Evolutionary conservation across 2,329 filamentous ascomycete species (phyloP).

Genomic region (Aspergillus intermedius): DNA sequence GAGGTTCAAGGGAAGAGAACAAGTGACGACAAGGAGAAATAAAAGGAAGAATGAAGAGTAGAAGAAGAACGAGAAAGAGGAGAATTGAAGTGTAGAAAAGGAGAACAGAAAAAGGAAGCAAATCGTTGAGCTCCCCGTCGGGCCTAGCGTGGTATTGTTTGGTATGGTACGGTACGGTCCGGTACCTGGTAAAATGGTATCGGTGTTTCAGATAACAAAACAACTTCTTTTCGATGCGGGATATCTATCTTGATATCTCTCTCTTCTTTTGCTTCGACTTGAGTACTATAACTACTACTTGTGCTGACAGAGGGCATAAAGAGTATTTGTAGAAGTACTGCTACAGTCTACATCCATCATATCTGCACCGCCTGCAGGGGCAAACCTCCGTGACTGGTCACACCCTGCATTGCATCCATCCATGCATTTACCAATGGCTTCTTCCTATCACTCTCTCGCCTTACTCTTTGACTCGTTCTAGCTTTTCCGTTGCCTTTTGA

Average conservation of each 20-base stretch:
- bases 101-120: conserved; percentile 13
- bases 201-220: neutral
- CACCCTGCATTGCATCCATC: neutral
- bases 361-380: neutral
- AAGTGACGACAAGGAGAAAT: conserved; percentile 1
- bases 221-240: too few species aligned
- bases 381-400: neutral
- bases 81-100: conserved; percentile 4
- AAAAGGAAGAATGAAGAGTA: conserved; percentile 5
- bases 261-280: neutral
- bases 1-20: conserved; percentile 14
- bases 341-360: neutral
- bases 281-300: neutral
- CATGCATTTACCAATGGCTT: neutral
- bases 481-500: too few species aligned
- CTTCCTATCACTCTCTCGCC: neutral
- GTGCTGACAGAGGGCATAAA: neutral
- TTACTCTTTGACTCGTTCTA: neutral
- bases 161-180: neutral
- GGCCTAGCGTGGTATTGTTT: conserved; percentile 10
- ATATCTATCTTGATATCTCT: neutral
- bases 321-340: too few species aligned
- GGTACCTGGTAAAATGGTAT: neutral
- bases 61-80: conserved; percentile 9
- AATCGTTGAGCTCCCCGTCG: neutral